A percentile compares a stretch with the other conserved stretches of the same genome.
These are phyloP conservation scores for Pythium aquatile DNA, from an alignment of 352 stramenopile species.

Conservation along the genomic window DNA sequence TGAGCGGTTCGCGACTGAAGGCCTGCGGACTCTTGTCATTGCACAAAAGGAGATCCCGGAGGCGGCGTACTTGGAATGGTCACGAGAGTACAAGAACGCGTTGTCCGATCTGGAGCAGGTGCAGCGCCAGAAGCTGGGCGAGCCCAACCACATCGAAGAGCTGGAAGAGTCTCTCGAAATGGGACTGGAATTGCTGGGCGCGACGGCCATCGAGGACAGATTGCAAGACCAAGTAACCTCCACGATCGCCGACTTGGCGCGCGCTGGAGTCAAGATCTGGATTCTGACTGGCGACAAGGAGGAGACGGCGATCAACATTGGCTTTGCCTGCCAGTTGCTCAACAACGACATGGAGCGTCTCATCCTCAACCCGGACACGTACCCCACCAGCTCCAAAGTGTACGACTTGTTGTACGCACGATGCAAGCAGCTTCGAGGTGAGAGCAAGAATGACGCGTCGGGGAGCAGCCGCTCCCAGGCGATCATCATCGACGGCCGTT, in stretches of 20 bases:
- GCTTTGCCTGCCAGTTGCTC: constrained; percentile 94
- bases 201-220: constrained; percentile 82
- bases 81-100: constrained; percentile 67
- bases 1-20: constrained; percentile 82
- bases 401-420: constrained; percentile 60
- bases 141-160: constrained; percentile 75
- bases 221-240: constrained; percentile 75
- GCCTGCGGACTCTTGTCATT: constrained; percentile 88
- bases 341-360: constrained; percentile 94
- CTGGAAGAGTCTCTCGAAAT: constrained; percentile 79
- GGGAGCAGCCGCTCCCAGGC: constrained; percentile 31
- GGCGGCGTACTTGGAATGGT: constrained; percentile 72
- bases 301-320: constrained; percentile 97
- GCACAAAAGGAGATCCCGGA: constrained; percentile 73
- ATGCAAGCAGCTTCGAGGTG: constrained; percentile 43
- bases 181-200: constrained; percentile 67
- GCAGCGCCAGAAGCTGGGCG: constrained; percentile 46
- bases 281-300: constrained; percentile 91
- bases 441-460: constrained; percentile 25
- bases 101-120: constrained; percentile 74
- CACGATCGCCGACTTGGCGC: constrained; percentile 71
- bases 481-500: constrained; percentile 75
- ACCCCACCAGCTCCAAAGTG: constrained; percentile 45
- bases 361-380: constrained; percentile 73
- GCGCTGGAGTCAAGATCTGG: constrained; percentile 84